Evolutionary conservation across 768 basidiomycete genomes (phyloP).

Genomic region (Pisolithus sp.): DNA sequence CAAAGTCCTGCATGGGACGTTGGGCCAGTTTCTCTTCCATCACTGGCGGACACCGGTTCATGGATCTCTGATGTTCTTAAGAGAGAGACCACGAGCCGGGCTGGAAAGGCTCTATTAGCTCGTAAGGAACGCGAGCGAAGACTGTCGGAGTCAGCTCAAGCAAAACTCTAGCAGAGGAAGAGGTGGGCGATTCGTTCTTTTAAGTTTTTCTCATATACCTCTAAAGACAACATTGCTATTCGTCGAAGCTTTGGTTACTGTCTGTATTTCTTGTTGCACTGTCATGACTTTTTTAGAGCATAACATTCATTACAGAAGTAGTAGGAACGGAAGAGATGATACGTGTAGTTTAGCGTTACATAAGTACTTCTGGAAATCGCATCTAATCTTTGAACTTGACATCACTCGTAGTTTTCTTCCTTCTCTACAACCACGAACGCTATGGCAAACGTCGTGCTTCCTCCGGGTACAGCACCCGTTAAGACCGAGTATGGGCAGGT

Average conservation of each 20-base stretch:
- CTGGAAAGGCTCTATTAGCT: conserved; percentile 64
- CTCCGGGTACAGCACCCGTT: conserved; percentile 46
- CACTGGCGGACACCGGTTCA: conserved; percentile 67
- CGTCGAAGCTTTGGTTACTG: not conserved
- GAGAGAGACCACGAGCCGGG: conserved; percentile 67
- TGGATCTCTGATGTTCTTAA: conserved; percentile 75
- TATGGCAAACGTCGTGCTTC: conserved; percentile 10
- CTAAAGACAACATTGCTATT: too few relatives aligned
- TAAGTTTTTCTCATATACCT: too few relatives aligned
- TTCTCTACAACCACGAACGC: not conserved
- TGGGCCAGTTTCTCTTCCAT: conserved; percentile 51
- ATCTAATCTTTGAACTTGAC: not conserved
- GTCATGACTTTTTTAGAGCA: not conserved
- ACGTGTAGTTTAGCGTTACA: too few relatives aligned
- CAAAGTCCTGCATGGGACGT: conserved; percentile 21
- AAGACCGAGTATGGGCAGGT: conserved; percentile 42
- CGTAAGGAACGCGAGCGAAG: conserved; percentile 33
- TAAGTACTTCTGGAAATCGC: not conserved
- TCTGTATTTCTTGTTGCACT: not conserved
- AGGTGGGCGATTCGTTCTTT: not conserved
- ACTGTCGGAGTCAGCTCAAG: conserved; percentile 10
- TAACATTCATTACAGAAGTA: not conserved
- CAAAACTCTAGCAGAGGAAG: conserved; percentile 7
- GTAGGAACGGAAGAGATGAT: too few relatives aligned
- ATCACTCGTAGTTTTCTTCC: too few relatives aligned